phyloP scores from a whole-genome alignment of 257 asterid genomes.

The Penstemon davidsonii region DNA sequence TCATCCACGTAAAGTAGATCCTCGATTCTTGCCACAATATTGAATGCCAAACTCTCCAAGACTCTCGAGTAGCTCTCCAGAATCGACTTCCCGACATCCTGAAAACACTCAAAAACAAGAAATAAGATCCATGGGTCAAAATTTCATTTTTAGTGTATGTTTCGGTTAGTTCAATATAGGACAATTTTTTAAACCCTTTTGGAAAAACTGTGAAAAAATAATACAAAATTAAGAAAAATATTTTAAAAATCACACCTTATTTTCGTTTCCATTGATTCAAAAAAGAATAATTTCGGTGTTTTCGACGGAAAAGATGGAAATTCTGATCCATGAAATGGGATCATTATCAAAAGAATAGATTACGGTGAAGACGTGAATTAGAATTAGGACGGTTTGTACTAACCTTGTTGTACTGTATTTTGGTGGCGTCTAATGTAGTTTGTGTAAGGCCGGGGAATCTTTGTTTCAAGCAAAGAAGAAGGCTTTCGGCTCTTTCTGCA shows the following conservation, averaged over 20 bases:
- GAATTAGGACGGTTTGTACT: not conserved
- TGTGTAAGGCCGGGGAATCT: slow-evolving; percentile 79
- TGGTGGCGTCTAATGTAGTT: slow-evolving; percentile 74
- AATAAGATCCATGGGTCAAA: not conserved
- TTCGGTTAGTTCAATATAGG: no score
- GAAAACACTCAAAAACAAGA: slow-evolving; percentile 10
- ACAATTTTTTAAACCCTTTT: no score
- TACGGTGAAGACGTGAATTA: not conserved
- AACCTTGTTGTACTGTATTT: slow-evolving; percentile 91
- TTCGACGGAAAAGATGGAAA: no score
- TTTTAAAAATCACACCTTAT: no score
- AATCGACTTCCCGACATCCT: slow-evolving; percentile 93
- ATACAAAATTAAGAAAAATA: no score
- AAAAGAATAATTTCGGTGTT: no score
- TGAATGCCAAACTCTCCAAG: slow-evolving; percentile 87
- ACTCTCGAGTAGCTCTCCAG: slow-evolving; percentile 98
- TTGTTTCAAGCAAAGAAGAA: slow-evolving; percentile 64
- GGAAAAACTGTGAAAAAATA: no score
- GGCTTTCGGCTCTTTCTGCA: slow-evolving; percentile 85
- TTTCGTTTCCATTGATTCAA: no score
- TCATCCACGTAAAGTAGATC: slow-evolving; percentile 85
- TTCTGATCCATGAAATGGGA: not conserved
- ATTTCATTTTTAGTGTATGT: no score
- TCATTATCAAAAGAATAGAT: not conserved
- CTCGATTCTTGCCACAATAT: slow-evolving; percentile 73